phyloP scores from a whole-genome alignment of 192 early-diverging fungal genomes.

The Entomortierella lignicola region DNA sequence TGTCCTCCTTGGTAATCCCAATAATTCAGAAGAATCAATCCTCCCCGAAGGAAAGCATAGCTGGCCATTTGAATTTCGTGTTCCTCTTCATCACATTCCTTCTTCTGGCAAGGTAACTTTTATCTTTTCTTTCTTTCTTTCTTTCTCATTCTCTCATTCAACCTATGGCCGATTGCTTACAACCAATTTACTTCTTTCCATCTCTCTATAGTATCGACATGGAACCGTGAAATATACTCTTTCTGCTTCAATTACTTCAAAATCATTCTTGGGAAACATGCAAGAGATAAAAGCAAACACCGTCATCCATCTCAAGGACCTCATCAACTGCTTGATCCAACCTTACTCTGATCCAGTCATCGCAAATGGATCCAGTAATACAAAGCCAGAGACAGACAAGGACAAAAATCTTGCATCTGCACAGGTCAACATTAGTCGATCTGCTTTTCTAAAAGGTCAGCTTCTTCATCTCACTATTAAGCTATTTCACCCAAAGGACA shows the following conservation, averaged over 20 bases:
- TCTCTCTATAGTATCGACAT: constrained; percentile 35
- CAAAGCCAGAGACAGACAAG: constrained; percentile 32
- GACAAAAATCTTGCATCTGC: constrained; percentile 21
- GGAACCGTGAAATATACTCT: constrained; percentile 34
- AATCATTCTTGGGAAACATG: constrained; percentile 27
- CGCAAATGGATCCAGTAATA: constrained; percentile 13
- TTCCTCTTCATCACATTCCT: constrained; percentile 28
- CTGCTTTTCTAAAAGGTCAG: constrained; percentile 22
- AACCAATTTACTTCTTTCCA: no score
- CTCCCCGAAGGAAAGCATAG: constrained; percentile 22
- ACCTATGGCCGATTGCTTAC: no score
- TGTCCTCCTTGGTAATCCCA: constrained; percentile 39
- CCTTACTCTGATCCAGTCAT: constrained; percentile 22
- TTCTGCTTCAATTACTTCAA: constrained; percentile 1
- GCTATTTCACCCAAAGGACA: constrained; percentile 5
- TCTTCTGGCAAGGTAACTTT: constrained; percentile 33
- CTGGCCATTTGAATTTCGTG: constrained; percentile 32
- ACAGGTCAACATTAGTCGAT: constrained; percentile 16
- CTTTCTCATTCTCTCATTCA: background rate
- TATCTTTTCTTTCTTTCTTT: background rate
- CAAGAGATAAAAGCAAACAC: constrained; percentile 25
- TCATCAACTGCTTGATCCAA: constrained; percentile 4
- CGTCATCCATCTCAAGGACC: constrained; percentile 19
- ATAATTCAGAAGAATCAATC: constrained; percentile 15
- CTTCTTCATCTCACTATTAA: constrained; percentile 8